Conservation (phyloP, 495 filamentous ascomycete species). For the Bathelium albidoporum region DNA sequence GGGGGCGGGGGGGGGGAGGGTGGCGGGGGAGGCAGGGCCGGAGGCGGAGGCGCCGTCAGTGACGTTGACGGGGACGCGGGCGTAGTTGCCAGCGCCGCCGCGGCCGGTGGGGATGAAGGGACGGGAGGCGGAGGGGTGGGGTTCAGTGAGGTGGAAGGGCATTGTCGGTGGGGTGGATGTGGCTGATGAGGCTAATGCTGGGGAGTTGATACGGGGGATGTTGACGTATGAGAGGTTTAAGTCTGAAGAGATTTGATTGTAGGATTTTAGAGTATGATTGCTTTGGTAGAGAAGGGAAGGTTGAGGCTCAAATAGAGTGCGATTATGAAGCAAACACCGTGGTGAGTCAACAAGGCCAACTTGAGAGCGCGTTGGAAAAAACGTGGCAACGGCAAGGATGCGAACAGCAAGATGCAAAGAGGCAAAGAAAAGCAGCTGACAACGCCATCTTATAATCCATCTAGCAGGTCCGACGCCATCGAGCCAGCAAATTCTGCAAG, state of each 20-base stretch:
- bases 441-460: slow-evolving; percentile 6
- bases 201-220: slow-evolving; percentile 7
- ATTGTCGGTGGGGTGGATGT: slow-evolving; percentile 12
- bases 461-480: background rate
- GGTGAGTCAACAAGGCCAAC: background rate
- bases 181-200: slow-evolving; percentile 18
- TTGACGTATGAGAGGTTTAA: background rate
- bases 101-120: slow-evolving; percentile 67
- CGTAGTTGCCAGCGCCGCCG: slow-evolving; percentile 75
- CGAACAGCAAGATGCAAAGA: background rate
- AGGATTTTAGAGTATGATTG: background rate
- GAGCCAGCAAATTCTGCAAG: slow-evolving; percentile 3
- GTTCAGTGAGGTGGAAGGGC: slow-evolving; percentile 65
- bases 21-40: slow-evolving; percentile 42
- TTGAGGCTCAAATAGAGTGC: background rate
- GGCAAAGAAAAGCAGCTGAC: background rate
- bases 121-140: slow-evolving; percentile 61
- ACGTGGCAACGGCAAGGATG: background rate
- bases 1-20: slow-evolving; percentile 25
- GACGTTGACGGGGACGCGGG: slow-evolving; percentile 52
- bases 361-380: background rate
- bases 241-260: background rate
- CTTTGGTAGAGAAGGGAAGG: background rate
- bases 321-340: background rate
- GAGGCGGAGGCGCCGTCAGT: slow-evolving; percentile 47